Evolutionary conservation across 257 asterid genomes (phyloP).

Genomic region (Handroanthus guayacan): DNA sequence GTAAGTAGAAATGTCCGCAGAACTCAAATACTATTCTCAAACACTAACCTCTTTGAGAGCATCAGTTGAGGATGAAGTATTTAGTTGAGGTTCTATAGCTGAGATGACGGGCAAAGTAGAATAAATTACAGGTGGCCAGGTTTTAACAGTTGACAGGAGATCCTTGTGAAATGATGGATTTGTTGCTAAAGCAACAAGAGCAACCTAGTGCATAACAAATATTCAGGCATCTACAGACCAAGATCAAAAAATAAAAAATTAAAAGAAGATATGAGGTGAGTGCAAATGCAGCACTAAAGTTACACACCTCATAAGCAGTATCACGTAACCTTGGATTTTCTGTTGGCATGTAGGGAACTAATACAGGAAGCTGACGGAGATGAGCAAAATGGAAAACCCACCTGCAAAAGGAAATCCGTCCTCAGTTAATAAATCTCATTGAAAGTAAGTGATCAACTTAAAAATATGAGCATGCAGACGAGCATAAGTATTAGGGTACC

Average conservation of each 20-base stretch:
- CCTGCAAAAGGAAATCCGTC: constrained; percentile 52
- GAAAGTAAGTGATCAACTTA: constrained; percentile 17
- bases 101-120: constrained; percentile 85
- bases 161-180: constrained; percentile 90
- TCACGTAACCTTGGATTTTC: constrained; percentile 95
- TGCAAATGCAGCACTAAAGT: constrained; percentile 16
- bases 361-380: constrained; percentile 94
- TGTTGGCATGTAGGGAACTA: constrained; percentile 97
- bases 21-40: constrained; percentile 26
- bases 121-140: constrained; percentile 88
- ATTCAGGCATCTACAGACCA: constrained; percentile 27
- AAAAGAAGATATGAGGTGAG: background rate
- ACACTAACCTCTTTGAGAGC: constrained; percentile 81
- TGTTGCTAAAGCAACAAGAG: constrained; percentile 94
- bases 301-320: constrained; percentile 95
- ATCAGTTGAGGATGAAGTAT: constrained; percentile 82
- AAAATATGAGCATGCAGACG: constrained; percentile 5
- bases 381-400: constrained; percentile 99
- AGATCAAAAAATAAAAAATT: constrained; percentile 24
- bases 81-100: constrained; percentile 94
- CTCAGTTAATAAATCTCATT: constrained; percentile 31
- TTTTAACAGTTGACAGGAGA: constrained; percentile 82
- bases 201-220: constrained; percentile 64
- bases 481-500: constrained; percentile 51
- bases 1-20: constrained; percentile 20